Evolutionary conservation across 352 stramenopile species (phyloP), one percentile per base, ranked within the genome.

Genomic region (Pythium aristosporum): DNA sequence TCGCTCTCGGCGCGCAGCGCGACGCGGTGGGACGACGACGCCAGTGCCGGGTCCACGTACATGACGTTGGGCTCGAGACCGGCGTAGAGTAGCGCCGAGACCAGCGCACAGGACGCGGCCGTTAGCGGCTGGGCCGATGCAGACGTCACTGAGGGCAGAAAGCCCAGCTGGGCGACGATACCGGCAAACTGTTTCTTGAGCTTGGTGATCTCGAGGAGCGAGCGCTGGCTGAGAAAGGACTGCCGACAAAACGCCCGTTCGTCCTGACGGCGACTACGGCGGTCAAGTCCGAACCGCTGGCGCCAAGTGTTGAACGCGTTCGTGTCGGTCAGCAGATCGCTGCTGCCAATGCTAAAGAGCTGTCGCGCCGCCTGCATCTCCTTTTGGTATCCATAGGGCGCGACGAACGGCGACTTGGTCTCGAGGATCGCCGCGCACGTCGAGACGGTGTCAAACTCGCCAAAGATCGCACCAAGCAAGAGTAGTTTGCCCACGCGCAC

Each of bases 401-500:
- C 82, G 9, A 92, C 80, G 57, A 95, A 95, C 47, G 83, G 87
- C n/a, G 82, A 92, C 50, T 88, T 88, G 20, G 82, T 90, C 53
- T 94, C 85, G 13, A 95, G 61, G 3, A 94, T 75, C 10, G 87
- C 87, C 0, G 83, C 87, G 44, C 83, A 87, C 1, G 86, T 89
- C 13, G 82, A 80, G 3, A 88, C 71, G 0, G 76, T 71, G 36
- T 87, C 90, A 61, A 83, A 85, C 42, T 94, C 98, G 18, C 80
- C 72, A 58, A 99, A 98, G 12, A 99, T 71, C 48, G 89, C 85
- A 16, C 94, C 97, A 48, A 97, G 92, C 20, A 99, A 76, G 11
- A 99, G 75, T 76, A 99, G 92, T 70, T 99, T 99, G 28, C 92
- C 98, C 20, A 99, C 76, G 68, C 96, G 89, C 18, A 97, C 92